These are phyloP conservation scores for Hyphodiscus sp. DNA, from an alignment of 2,329 filamentous ascomycete genomes.

Conservation along the genomic window DNA sequence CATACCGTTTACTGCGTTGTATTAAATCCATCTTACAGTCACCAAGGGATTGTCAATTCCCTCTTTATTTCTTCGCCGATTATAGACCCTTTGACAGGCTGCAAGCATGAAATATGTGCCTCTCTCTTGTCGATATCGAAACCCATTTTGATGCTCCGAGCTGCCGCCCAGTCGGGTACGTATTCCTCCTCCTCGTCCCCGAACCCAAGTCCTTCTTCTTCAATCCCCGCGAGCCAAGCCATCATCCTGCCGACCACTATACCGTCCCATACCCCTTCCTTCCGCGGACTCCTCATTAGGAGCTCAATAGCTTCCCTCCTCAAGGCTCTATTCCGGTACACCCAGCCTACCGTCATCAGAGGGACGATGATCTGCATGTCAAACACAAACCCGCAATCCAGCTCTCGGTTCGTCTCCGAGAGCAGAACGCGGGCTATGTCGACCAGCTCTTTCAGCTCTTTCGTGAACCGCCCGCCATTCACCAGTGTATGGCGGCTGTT, in stretches of 20 bases:
- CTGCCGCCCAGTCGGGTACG: constrained; percentile 14
- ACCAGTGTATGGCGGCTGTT: constrained; percentile 12
- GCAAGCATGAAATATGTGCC: constrained; percentile 15
- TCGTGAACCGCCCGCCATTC: constrained; percentile 8
- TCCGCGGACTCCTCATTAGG: constrained; percentile 8
- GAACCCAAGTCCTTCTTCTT: constrained; percentile 13
- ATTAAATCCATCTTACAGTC: neutral
- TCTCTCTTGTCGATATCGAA: constrained; percentile 13
- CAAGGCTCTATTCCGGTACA: constrained; percentile 15
- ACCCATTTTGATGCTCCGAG: constrained; percentile 15
- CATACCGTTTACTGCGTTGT: neutral
- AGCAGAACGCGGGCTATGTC: neutral
- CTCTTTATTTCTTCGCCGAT: constrained; percentile 8
- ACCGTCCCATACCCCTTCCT: constrained; percentile 19
- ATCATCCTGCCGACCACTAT: constrained; percentile 19
- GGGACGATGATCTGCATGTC: constrained; percentile 22
- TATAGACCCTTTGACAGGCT: constrained; percentile 12
- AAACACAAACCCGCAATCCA: constrained; percentile 3
- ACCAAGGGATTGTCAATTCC: constrained; percentile 18
- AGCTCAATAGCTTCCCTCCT: constrained; percentile 17
- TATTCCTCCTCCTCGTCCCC: constrained; percentile 12
- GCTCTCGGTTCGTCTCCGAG: neutral
- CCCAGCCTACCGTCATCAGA: constrained; percentile 20
- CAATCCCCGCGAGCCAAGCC: constrained; percentile 15
- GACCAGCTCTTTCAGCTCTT: constrained; percentile 12